A percentile compares a stretch with the other conserved stretches of the same genome.
phyloP scores from a whole-genome alignment of 768 basidiomycete genomes.

The Astraeus odoratus region DNA sequence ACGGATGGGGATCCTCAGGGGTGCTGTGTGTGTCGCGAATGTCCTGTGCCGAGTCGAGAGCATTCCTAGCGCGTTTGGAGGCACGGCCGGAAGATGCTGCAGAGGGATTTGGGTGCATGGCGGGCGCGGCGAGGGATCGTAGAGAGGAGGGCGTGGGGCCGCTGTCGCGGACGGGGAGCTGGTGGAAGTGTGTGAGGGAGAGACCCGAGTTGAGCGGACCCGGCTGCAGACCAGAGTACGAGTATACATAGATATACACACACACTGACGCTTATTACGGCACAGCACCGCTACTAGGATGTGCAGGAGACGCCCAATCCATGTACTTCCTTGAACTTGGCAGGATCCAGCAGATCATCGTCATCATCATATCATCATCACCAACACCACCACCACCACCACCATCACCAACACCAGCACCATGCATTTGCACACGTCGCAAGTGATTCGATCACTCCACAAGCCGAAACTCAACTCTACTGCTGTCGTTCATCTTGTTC shows the following conservation, averaged over 20 bases:
- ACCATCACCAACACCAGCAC: neutral
- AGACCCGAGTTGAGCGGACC: constrained; percentile 13
- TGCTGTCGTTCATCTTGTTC: no score
- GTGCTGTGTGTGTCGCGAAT: constrained; percentile 12
- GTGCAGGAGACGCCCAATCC: no score
- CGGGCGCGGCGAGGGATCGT: constrained; percentile 1
- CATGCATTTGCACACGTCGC: no score
- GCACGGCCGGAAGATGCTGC: constrained; percentile 25
- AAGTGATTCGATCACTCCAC: no score
- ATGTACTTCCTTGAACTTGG: no score
- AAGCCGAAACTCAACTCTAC: no score
- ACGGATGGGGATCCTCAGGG: constrained; percentile 9
- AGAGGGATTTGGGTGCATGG: constrained; percentile 7
- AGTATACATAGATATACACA: constrained; percentile 7
- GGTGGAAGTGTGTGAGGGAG: constrained; percentile 13
- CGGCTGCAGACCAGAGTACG: constrained; percentile 4
- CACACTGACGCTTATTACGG: constrained; percentile 9
- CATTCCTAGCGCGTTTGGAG: constrained; percentile 42
- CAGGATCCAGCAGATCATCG: no score
- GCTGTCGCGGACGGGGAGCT: constrained; percentile 20
- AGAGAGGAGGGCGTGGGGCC: constrained; percentile 9
- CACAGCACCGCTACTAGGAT: no score
- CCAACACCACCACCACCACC: constrained; percentile 3
- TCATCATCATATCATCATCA: no score
- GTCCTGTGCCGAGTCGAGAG: constrained; percentile 13